Evolutionary conservation across 305 asterid genomes (phyloP), one percentile per base, ranked within the genome.

Genomic region (Ruellia speciosa): DNA sequence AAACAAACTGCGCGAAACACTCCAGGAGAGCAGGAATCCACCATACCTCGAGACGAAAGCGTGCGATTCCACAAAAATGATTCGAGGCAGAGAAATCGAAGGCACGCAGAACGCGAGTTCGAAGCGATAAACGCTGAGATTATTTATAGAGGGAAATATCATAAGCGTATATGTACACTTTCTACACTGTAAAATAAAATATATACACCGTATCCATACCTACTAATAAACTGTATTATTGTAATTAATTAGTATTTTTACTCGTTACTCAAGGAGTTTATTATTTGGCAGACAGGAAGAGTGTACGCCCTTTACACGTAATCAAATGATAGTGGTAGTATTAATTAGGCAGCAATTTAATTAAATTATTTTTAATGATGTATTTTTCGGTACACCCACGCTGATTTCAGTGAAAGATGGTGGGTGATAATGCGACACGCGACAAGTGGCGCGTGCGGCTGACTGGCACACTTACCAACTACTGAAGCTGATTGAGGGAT

Each of bases 71-170:
- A 18, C 33, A 52, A 28, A 33, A 49, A 24, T 66, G 45, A 59
- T 31, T 15, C 51, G 53, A 50, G 53, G 53, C 9, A 16, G 51
- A 68, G 71, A 43, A 51, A 53, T 53, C 48, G 72, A 66, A 18
- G 63, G 67, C 64, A 19, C 61, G 67, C 66, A 56, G 69, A 76
- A 66, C 74, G 69, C 83, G 78, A 77, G 78, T 68, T 60, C 16
- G 7, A 53, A 49, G 52, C 11, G 49, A 9, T 4, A 48, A 49
- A 3, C 77, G 59, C 54, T 51, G 64, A 9, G 70, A 48, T 56
- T 62, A 76, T 79, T 73, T 79, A 79, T 77, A 70, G 70, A 64
- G 56, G 65, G 68, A 43, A 48, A 49, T 52, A 37, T n/a, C 0
- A n/a, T 13, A 41, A 0, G 3, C 4, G 4, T 7, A 9, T 7